Evolutionary conservation across 2,329 filamentous ascomycete species (phyloP).

Genomic region (Alternaria sp.): DNA sequence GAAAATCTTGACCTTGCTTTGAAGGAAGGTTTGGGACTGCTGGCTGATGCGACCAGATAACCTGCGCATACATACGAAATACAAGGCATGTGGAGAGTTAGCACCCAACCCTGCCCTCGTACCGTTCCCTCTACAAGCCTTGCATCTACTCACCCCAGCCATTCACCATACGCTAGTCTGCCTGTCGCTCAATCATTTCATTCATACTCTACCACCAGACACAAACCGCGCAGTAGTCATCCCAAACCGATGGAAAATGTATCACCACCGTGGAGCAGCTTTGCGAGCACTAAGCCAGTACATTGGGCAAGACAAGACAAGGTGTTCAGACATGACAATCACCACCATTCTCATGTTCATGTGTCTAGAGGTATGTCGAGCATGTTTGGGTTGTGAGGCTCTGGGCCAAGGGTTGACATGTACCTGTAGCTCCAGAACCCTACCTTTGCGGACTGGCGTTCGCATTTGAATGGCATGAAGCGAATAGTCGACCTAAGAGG

Average conservation of each 20-base stretch:
- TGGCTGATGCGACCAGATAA: conserved; percentile 35
- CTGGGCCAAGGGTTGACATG: not conserved
- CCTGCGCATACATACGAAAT: conserved; percentile 32
- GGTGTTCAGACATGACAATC: conserved; percentile 38
- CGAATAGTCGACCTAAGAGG: conserved; percentile 42
- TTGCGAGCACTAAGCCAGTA: conserved; percentile 37
- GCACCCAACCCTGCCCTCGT: conserved; percentile 42
- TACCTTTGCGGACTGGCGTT: conserved; percentile 35
- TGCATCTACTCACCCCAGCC: conserved; percentile 42
- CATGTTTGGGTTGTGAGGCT: not conserved
- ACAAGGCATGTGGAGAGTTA: conserved; percentile 25
- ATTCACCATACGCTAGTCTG: conserved; percentile 43
- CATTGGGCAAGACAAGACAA: conserved; percentile 36
- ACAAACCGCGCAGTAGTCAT: conserved; percentile 18
- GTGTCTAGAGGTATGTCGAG: conserved; percentile 38
- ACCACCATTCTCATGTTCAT: conserved; percentile 43
- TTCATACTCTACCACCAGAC: conserved; percentile 28
- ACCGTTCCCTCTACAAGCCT: conserved; percentile 33
- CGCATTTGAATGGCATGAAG: conserved; percentile 39
- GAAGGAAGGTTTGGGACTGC: not conserved
- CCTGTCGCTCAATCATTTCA: conserved; percentile 38
- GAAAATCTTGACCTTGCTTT: not conserved
- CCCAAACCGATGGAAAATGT: conserved; percentile 33
- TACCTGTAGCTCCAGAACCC: conserved; percentile 38
- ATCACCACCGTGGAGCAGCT: conserved; percentile 42